Conservation (phyloP, 1,284 basidiomycete genomes). For the Naganishia cerealis region DNA sequence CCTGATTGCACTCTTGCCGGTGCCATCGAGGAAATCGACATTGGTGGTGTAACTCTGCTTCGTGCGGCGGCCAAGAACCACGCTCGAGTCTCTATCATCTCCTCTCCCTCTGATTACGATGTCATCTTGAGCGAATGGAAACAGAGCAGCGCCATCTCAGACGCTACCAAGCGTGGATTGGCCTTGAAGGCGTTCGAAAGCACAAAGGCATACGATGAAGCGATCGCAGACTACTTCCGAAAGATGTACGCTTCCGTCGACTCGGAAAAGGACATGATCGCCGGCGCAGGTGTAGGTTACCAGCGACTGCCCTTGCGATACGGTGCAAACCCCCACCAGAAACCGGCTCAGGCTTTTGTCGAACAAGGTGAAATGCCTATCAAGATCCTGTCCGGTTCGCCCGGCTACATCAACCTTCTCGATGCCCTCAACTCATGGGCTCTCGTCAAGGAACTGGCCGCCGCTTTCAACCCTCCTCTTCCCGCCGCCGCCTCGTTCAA, state of each 20-base stretch:
- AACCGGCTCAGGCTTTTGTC: slow-evolving; percentile 95
- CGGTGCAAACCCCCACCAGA: slow-evolving; percentile 98
- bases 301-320: slow-evolving; percentile 88
- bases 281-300: slow-evolving; percentile 62
- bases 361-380: slow-evolving; percentile 86
- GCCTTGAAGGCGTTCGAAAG: slow-evolving; percentile 97
- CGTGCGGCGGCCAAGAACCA: slow-evolving; percentile 99
- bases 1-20: slow-evolving; percentile 85
- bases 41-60: slow-evolving; percentile 95
- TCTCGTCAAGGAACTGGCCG: slow-evolving; percentile 90
- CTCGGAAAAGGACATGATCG: slow-evolving; percentile 63
- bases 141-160: slow-evolving; percentile 67
- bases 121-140: slow-evolving; percentile 77
- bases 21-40: slow-evolving; percentile 97
- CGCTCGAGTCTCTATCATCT: slow-evolving; percentile 85
- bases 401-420: slow-evolving; percentile 98
- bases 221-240: slow-evolving; percentile 95
- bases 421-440: slow-evolving; percentile 97
- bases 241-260: slow-evolving; percentile 87
- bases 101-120: slow-evolving; percentile 89
- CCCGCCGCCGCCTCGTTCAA: slow-evolving; percentile 99
- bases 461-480: slow-evolving; percentile 63
- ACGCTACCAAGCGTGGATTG: slow-evolving; percentile 70
- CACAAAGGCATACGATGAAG: slow-evolving; percentile 91
- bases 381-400: slow-evolving; percentile 88